Base-by-base conservation (phyloP, 2,329 filamentous ascomycete genomes). In the Fusarium kyushuense region DNA sequence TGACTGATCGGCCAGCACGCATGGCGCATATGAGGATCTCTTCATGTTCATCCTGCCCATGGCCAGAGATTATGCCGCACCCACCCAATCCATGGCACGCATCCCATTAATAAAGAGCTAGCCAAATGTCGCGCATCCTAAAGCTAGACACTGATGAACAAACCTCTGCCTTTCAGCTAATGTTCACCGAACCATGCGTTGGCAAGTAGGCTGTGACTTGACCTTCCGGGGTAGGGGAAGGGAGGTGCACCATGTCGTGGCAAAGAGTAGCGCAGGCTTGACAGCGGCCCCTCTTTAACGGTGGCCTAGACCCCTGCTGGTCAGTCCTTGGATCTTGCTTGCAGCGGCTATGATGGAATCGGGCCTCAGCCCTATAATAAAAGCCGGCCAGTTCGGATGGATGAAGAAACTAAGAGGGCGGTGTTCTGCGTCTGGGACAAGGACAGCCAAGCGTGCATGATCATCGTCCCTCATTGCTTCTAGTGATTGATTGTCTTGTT, bases 311-410 rank as follows among this genome's bases (percentile, higher is more conserved):
- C 49, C 66, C 56, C 65, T 45, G 54, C 43, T 53, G 49, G 23
- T 32, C 46, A 42, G 45, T 54, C 40, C 57, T 63, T 69, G 65
- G 62, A 63, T 67, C 65, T 69, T 69, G 65, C 43, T 49, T 69
- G 66, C 49, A 57, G 49, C 36, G 41, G 54, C 48, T 65, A 56
- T 57, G 38, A 41, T 35, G 47, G 65, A 48, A 58, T 65, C 65
- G 55, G 32, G 25, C 36, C 36, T 69, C 66, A 69, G 66, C 66
- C 66, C 66, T 69, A 69, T 46, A 67, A 46, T 33, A 46, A 54
- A 63, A 56, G 49, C 54, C 46, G 55, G 38, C 29, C 45, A 30
- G 38, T 47, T 48, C 11, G 30, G 29, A 27, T 49, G 52, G 42
- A 27, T 49, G 30, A 41, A 53, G 46, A 33, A 29, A 43, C 13